A percentile compares a stretch with the other conserved stretches of the same genome.
phyloP scores from a whole-genome alignment of 2,329 filamentous ascomycete genomes.

The Metarhizium robertsii region DNA sequence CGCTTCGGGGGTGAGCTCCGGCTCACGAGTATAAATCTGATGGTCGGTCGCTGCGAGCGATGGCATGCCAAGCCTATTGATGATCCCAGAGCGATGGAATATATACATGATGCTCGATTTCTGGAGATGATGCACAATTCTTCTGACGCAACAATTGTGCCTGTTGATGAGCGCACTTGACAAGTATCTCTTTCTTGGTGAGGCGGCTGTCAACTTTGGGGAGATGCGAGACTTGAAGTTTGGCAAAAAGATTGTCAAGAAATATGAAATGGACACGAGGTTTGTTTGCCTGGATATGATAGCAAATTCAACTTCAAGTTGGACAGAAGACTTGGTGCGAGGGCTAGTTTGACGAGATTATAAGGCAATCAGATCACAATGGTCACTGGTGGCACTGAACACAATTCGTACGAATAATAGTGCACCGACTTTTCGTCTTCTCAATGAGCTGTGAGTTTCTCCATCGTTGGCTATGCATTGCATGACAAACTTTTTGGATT shows the following conservation, averaged over 20 bases:
- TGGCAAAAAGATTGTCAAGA: background rate
- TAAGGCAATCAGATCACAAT: slow-evolving; percentile 1
- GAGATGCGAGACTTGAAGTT: background rate
- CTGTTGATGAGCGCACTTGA: background rate
- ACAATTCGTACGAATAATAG: background rate
- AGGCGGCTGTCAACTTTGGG: background rate
- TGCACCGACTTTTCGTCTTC: background rate
- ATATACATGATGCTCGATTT: background rate
- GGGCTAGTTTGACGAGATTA: background rate
- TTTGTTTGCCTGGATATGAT: background rate
- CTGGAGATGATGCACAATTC: background rate
- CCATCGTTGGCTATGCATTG: background rate
- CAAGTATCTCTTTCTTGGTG: too few relatives aligned
- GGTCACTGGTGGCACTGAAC: background rate
- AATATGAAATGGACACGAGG: background rate
- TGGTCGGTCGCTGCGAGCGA: background rate
- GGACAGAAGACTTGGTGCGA: background rate
- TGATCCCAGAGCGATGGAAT: background rate
- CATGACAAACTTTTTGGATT: background rate
- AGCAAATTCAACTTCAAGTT: background rate
- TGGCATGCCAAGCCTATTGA: background rate
- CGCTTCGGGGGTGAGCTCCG: slow-evolving; percentile 3
- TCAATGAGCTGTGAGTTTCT: slow-evolving; percentile 1
- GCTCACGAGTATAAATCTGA: slow-evolving; percentile 2
- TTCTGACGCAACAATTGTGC: background rate